A percentile compares a stretch with the other conserved stretches of the same genome.
These are phyloP conservation scores for Phlegmacium glaucopus DNA, from an alignment of 768 basidiomycete species.

Conservation along the genomic window DNA sequence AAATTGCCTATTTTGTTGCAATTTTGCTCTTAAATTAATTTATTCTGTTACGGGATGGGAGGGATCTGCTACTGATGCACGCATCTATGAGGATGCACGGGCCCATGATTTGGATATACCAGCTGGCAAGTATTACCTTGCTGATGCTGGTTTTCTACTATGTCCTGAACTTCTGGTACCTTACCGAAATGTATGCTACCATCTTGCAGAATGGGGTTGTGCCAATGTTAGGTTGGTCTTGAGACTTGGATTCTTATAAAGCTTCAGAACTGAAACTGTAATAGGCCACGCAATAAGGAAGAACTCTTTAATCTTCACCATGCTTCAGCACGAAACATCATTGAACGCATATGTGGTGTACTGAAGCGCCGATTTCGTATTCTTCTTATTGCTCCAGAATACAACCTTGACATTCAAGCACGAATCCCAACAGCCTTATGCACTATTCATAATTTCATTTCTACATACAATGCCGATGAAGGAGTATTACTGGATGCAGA, in stretches of 20 bases:
- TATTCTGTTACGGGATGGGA: slow-evolving; percentile 38
- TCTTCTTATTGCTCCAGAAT: slow-evolving; percentile 5
- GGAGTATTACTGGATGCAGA: no score
- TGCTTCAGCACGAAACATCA: slow-evolving; percentile 27
- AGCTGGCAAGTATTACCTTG: slow-evolving; percentile 28
- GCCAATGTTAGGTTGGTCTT: background rate
- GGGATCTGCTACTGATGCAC: slow-evolving; percentile 31
- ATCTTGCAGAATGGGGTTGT: background rate
- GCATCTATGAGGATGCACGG: slow-evolving; percentile 24
- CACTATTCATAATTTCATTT: slow-evolving; percentile 14
- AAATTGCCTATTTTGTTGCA: slow-evolving; percentile 32
- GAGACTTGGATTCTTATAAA: background rate
- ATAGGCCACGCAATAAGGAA: slow-evolving; percentile 23
- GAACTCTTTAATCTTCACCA: slow-evolving; percentile 34
- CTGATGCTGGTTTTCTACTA: slow-evolving; percentile 29
- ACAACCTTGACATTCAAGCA: slow-evolving; percentile 1
- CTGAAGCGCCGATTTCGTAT: slow-evolving; percentile 9
- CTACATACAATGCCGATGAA: no score
- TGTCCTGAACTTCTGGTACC: slow-evolving; percentile 33
- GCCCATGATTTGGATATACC: slow-evolving; percentile 24
- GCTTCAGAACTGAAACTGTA: no score
- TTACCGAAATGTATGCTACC: slow-evolving; percentile 30
- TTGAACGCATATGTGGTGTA: slow-evolving; percentile 34
- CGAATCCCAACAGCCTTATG: slow-evolving; percentile 7
- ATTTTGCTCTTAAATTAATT: slow-evolving; percentile 27